Evolutionary conservation across 1,284 basidiomycete species (phyloP).

Genomic region (Stygiomarasmius scandens): DNA sequence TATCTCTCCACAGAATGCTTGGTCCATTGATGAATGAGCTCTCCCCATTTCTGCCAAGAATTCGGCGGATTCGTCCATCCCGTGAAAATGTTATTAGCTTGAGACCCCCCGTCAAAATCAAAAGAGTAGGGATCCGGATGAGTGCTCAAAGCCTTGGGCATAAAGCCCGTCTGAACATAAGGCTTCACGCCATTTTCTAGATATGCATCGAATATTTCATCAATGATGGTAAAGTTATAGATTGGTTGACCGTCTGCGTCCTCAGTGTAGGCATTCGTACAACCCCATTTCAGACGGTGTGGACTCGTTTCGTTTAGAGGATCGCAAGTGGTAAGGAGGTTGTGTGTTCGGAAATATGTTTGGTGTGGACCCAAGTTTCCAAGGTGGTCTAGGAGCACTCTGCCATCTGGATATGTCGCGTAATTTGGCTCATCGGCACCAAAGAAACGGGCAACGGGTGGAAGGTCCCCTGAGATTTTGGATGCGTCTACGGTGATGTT

Average conservation of each 20-base stretch:
- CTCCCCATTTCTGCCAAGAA: conserved; percentile 18
- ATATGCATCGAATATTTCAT: conserved; percentile 19
- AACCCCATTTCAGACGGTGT: conserved; percentile 20
- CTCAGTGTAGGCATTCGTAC: conserved; percentile 19
- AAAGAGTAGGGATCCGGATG: conserved; percentile 19
- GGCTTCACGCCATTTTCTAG: conserved; percentile 19
- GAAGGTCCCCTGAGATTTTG: conserved; percentile 16
- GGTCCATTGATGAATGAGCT: conserved; percentile 19
- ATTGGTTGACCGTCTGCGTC: conserved; percentile 16
- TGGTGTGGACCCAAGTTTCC: conserved; percentile 17
- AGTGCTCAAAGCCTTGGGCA: conserved; percentile 19
- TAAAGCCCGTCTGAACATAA: conserved; percentile 19
- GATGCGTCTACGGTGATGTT: conserved; percentile 19
- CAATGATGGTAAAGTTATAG: conserved; percentile 21
- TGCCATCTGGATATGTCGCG: conserved; percentile 19
- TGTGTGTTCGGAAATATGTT: conserved; percentile 20
- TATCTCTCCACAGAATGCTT: conserved; percentile 20
- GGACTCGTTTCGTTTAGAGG: conserved; percentile 15
- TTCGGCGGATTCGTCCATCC: conserved; percentile 19
- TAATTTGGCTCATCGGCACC: conserved; percentile 20
- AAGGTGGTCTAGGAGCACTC: conserved; percentile 14
- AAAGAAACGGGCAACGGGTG: conserved; percentile 18
- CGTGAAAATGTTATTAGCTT: conserved; percentile 18
- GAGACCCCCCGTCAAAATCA: conserved; percentile 14
- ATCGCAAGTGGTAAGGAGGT: conserved; percentile 20